Base-by-base conservation (phyloP, 2,329 filamentous ascomycete species). In the Fusarium scirpi region DNA sequence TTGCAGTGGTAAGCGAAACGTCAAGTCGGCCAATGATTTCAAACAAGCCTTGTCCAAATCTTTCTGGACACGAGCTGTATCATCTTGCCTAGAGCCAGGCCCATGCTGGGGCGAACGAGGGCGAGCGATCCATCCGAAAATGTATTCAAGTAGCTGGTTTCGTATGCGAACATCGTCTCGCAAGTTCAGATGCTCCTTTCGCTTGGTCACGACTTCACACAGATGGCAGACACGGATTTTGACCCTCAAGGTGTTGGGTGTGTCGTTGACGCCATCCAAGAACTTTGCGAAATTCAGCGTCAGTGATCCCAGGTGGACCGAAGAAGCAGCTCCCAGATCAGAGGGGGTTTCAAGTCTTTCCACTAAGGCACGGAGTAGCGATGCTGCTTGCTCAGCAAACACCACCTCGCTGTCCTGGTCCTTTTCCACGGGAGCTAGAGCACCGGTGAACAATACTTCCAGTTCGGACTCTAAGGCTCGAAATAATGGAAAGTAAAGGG, bases 161-260 rank as follows among this genome's bases (percentile, higher is more conserved):
- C 90, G 83, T 72, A 91, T 90, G 29, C 89, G 86, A 41, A 92
- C 87, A 76, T 92, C 90, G 71, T 92, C 89, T 53, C 90, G 85
- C 13, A 92, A 80, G 70, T 91, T 92, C 44, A 92, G 80, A 53
- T 91, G 86, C 72, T 92, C 90, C 72, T 91, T 92, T 69, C 89
- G 86, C 76, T 86, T 87, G 15, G 86, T 90, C 34, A 92, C 86
- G 6, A 86, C 85, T 70, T 92, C 90, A 63, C 86, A 90, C 10
- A 92, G 78, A 70, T 91, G 89, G 72, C 90, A 92, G 43, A 91
- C 87, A 71, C 90, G 89, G 74, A 91, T 91, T 75, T 91, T 92
- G 46, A 91, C 89, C 57, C 89, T 84, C 18, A 91, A 76, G 22
- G 85, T 87, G 69, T 84, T 87, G 11, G 83, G 78, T 15, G 84